Base-by-base conservation (phyloP, 2,329 filamentous ascomycete genomes). In the Ascomycota sp. region DNA sequence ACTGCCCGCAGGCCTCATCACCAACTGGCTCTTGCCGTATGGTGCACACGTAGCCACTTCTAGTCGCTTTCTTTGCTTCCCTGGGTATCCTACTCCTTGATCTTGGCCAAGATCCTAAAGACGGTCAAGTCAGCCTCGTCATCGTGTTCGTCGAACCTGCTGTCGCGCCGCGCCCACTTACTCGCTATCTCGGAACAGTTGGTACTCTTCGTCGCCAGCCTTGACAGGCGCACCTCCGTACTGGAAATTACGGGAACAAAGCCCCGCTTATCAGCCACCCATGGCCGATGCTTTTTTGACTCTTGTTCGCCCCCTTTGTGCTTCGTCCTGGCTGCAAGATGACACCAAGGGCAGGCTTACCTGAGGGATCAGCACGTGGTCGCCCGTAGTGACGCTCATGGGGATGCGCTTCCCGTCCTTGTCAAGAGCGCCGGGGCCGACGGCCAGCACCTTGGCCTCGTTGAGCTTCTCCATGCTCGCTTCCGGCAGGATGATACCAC, bases 401-500 rank as follows among this genome's bases (percentile, higher is more conserved):
- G 76, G 66, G 46, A 94, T 61, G 44, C 83, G 70, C 68, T 89
- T 80, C 44, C 89, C 89, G 36, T 92, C 76, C 61, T 75, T 83
- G 63, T 91, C 81, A 36, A 92, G 48, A 10, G 65, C 75, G 38
- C 89, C 89, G 33, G 89, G 89, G 32, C 89, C 89, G 38, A 98
- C 86, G 38, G 89, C 89, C 36, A 98, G 65, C 32, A 98, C 89
- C 61, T 82, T 85, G 47, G 81, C 89, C 67, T 95, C 86, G 61
- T 94, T 95, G 53, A 95, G 71, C 59, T 98, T 89, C 71, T 98
- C 93, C 51, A 95, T 82, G 48, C 77, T 80, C 37, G 76, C 85
- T 65, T 98, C 89, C 44, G 89, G 89, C 41, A 98, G 79, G 69
- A 91, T 94, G 68, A 98, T 93, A 48, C 89, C 89, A 49, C 75